Evolutionary conservation across 371 early-diverging fungal genomes (phyloP).

Genomic region (Mortierella sp.): DNA sequence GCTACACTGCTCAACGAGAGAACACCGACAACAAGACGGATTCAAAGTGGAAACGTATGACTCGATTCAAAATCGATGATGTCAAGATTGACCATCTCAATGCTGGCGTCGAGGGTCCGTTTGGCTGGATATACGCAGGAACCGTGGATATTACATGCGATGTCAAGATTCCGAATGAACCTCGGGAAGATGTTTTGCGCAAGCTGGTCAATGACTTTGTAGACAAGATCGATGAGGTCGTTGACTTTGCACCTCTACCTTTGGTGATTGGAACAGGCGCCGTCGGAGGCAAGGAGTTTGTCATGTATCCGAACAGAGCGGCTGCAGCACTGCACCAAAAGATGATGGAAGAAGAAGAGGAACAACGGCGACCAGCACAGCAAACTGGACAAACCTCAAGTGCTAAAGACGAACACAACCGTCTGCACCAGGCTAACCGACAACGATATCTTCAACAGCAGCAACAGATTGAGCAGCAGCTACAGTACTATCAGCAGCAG

Average conservation of each 20-base stretch:
- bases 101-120: slow-evolving; percentile 87
- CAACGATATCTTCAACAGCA: slow-evolving; percentile 15
- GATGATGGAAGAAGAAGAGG: slow-evolving; percentile 49
- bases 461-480: slow-evolving; percentile 18
- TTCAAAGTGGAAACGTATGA: slow-evolving; percentile 53
- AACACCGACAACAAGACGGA: slow-evolving; percentile 57
- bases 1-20: slow-evolving; percentile 84
- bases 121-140: slow-evolving; percentile 94
- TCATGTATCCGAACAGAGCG: slow-evolving; percentile 50
- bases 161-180: slow-evolving; percentile 75
- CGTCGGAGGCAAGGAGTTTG: slow-evolving; percentile 58
- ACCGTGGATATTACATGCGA: slow-evolving; percentile 85
- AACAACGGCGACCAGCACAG: slow-evolving; percentile 13
- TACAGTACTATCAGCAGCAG: slow-evolving; percentile 20
- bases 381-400: slow-evolving; percentile 7
- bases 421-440: slow-evolving; percentile 23
- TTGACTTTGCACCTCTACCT: slow-evolving; percentile 57
- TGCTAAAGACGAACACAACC: slow-evolving; percentile 24
- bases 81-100: slow-evolving; percentile 94
- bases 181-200: slow-evolving; percentile 68
- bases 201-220: slow-evolving; percentile 81
- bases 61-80: slow-evolving; percentile 90
- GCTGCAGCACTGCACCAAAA: slow-evolving; percentile 46
- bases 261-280: slow-evolving; percentile 65
- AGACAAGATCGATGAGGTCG: slow-evolving; percentile 80